Conservation (phyloP, 2,329 filamentous ascomycete species). For the Diaporthe caulivora region DNA sequence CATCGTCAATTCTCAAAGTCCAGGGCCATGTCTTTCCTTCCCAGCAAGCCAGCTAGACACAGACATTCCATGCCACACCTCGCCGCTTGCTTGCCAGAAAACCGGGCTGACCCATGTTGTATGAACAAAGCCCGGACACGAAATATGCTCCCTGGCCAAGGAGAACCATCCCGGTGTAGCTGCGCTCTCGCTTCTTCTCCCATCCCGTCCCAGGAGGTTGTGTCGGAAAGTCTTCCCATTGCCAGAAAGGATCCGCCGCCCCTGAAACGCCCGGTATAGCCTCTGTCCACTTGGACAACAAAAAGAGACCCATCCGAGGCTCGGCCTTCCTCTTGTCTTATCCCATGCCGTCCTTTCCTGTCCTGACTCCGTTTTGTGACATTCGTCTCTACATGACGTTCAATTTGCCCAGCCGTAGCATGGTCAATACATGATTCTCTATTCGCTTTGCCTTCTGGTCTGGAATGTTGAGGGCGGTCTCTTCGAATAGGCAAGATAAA, state of each 20-base stretch:
- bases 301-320: slow-evolving; percentile 38
- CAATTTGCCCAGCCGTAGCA: slow-evolving; percentile 37
- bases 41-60: slow-evolving; percentile 30
- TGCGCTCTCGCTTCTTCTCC: slow-evolving; percentile 25
- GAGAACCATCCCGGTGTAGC: slow-evolving; percentile 35
- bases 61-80: slow-evolving; percentile 31
- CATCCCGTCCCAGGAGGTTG: slow-evolving; percentile 33
- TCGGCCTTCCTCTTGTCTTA: slow-evolving; percentile 40
- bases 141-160: slow-evolving; percentile 29
- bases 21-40: slow-evolving; percentile 20
- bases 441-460: slow-evolving; percentile 36
- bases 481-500: slow-evolving; percentile 37
- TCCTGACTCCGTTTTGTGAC: slow-evolving; percentile 38
- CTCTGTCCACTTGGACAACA: slow-evolving; percentile 39
- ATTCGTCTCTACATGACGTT: slow-evolving; percentile 41
- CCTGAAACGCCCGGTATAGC: slow-evolving; percentile 37
- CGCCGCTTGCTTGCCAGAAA: slow-evolving; percentile 24
- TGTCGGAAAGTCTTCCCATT: slow-evolving; percentile 36
- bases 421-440: slow-evolving; percentile 41
- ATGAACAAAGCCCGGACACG: slow-evolving; percentile 22
- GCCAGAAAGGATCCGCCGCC: slow-evolving; percentile 36
- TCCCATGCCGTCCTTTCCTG: slow-evolving; percentile 34
- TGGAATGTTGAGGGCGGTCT: slow-evolving; percentile 32
- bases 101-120: slow-evolving; percentile 11
- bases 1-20: slow-evolving; percentile 33